Percentiles rank a stretch among this genome's conserved stretches.
phyloP scores from a whole-genome alignment of 257 asterid genomes.

The Primulina tabacum region DNA sequence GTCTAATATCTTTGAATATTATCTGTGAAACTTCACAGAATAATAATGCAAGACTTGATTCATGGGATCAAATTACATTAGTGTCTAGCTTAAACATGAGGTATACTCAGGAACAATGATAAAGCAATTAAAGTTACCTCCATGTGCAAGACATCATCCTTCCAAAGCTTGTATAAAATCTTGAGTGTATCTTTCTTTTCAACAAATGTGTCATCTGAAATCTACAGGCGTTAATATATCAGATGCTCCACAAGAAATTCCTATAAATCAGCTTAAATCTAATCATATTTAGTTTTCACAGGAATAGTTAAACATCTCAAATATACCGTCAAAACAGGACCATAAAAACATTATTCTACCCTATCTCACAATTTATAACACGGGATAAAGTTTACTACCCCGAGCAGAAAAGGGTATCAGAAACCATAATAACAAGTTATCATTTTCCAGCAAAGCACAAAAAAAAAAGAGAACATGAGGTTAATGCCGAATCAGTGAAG shows the following conservation, averaged over 20 bases:
- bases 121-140: conserved; percentile 47
- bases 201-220: conserved; percentile 67
- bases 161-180: conserved; percentile 77
- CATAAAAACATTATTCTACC: conserved; percentile 12
- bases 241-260: conserved; percentile 19
- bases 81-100: background rate
- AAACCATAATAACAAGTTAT: background rate
- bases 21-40: background rate
- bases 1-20: background rate
- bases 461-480: background rate
- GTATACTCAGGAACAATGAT: conserved; percentile 7
- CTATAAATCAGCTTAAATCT: background rate
- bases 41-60: background rate
- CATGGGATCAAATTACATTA: background rate
- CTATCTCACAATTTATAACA: conserved; percentile 8
- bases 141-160: conserved; percentile 71
- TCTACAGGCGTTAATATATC: conserved; percentile 39
- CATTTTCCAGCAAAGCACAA: conserved; percentile 1
- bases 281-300: background rate
- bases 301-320: background rate
- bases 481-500: background rate
- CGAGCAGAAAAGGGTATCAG: background rate
- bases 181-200: conserved; percentile 71
- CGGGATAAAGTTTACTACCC: background rate
- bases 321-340: background rate